Base-by-base conservation (phyloP, 192 early-diverging fungal species). In the Endogone sp. region DNA sequence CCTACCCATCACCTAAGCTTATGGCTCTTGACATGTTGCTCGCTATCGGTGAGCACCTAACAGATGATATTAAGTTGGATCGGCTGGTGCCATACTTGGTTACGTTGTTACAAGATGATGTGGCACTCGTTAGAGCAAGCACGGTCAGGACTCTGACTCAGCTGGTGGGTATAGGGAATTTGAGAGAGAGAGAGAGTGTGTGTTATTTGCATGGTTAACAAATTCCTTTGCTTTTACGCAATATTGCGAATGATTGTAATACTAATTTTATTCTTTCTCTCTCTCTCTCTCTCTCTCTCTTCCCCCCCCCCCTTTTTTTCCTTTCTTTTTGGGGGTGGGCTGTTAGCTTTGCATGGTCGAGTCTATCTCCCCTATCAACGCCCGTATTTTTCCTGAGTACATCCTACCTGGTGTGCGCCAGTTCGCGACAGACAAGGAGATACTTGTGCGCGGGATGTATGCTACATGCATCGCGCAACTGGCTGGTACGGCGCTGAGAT, bases 301-400 rank as follows among this genome's bases (percentile, higher is more conserved):
- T n/a, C n/a, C n/a, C n/a, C n/a, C n/a, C n/a, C n/a, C 55, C 11
- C 11, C 55, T 56, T 11, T 13, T 13, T 56, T 56, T 56, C 55
- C 55, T 56, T n/a, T n/a, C n/a, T 11, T 11, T 56, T 56, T 56
- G 55, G 55, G n/a, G n/a, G n/a, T n/a, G n/a, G n/a, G n/a, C n/a
- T n/a, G n/a, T n/a, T 63, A 93, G 91, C 66, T 97, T 22, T 77
- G 82, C n/a, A 88, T 85, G 60, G 86, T 97, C 27, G 86, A 91
- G 29, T 86, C 82, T 2, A 82, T 97, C 22, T 89, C 93, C 29
- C 85, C 92, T 0, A 85, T 88, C 49, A 93, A 97, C 73, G 91
- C 89, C 32, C 89, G 87, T 20, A 89, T 98, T 11, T 98, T 97
- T 64, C 91, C 90, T 29, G 96, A 97, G 67, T 97, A 95, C 67